Evolutionary conservation across 495 filamentous ascomycete species (phyloP), one percentile per base, ranked within the genome.

Genomic region (Neurospora sp.): DNA sequence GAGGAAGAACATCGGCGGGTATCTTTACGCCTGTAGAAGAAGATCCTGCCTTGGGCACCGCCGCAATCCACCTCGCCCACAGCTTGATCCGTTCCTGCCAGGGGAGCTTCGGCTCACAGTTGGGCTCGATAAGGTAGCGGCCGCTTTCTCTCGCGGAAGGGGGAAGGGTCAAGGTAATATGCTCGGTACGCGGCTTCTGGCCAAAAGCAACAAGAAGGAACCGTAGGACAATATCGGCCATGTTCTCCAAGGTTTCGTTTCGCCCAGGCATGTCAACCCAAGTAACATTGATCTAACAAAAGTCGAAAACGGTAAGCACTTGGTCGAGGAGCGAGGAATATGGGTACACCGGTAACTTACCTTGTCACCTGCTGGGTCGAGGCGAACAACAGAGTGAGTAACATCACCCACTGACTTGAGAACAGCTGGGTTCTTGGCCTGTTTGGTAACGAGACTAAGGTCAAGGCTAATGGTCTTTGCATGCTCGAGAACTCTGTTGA

Each of bases 61-160:
- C 42, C 14, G 41, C 18, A 9, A 76, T 78, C 78, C 78, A 84
- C 73, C 84, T 76, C 12, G 80, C 79, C 86, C 86, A 88, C 16
- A 77, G 72, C 9, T 76, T 69, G n/a, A 80, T 62, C 23, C 78
- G 82, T 14, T 86, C 79, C 16, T 83, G 80, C 87, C 87, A 88
- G 31, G 76, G 70, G 7, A 86, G 76, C 70, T 81, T 83, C 9
- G 75, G 66, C 38, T 74, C 73, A 70, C 71, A 76, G 39, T 76
- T 72, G 20, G 69, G 37, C 39, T 81, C 76, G 16, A 69, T 49
- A 18, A 84, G 27, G 12, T 81, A 81, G 5, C 80, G 77, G 5
- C 80, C 82, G 1, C 38, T 10, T 9, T 62, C 69, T 42, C 83
- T 71, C 6, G 77, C 69, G 7, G 74, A 41, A 27, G 27, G 54